Percentiles rank a stretch among this genome's conserved stretches.
Conservation (phyloP, 2,329 filamentous ascomycete genomes). For the Diaporthe sp. region DNA sequence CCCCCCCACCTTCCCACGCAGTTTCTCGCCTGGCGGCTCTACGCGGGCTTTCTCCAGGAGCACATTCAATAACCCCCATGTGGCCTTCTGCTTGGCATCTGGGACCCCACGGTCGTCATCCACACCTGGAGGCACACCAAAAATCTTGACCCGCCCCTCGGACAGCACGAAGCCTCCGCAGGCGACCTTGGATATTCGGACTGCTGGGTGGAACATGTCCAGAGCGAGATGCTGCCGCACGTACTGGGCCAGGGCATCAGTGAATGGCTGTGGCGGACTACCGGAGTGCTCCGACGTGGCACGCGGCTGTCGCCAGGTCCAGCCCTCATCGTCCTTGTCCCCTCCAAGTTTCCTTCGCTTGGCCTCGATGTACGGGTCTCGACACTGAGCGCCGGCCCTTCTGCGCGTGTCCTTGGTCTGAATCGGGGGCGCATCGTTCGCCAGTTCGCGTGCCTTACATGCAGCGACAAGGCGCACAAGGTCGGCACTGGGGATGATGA, state of each 20-base stretch:
- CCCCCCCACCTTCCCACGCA: background rate
- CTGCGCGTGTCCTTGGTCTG: constrained; percentile 40
- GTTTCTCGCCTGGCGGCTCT: background rate
- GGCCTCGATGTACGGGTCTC: constrained; percentile 41
- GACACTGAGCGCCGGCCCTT: background rate
- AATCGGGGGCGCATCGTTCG: background rate
- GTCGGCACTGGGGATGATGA: constrained; percentile 62
- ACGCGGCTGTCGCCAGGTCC: constrained; percentile 55
- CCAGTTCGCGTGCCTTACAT: constrained; percentile 45
- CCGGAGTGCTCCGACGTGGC: background rate
- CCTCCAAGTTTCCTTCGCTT: constrained; percentile 59
- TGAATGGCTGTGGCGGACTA: constrained; percentile 54
- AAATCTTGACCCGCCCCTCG: constrained; percentile 63
- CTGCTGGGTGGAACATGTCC: constrained; percentile 65
- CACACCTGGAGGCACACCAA: constrained; percentile 35
- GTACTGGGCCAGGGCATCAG: constrained; percentile 60
- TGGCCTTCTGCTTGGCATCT: constrained; percentile 26
- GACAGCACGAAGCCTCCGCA: constrained; percentile 67
- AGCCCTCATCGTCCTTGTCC: constrained; percentile 61
- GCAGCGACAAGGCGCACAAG: constrained; percentile 56
- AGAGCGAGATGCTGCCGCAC: constrained; percentile 63
- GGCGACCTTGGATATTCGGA: constrained; percentile 62
- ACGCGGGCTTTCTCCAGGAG: constrained; percentile 28
- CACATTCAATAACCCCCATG: constrained; percentile 29
- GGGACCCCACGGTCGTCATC: background rate